A percentile compares a stretch with the other conserved stretches of the same genome.
Evolutionary conservation across 202 grass and related monocot species (phyloP).

Genomic region (Cymbopogon flexuosus): DNA sequence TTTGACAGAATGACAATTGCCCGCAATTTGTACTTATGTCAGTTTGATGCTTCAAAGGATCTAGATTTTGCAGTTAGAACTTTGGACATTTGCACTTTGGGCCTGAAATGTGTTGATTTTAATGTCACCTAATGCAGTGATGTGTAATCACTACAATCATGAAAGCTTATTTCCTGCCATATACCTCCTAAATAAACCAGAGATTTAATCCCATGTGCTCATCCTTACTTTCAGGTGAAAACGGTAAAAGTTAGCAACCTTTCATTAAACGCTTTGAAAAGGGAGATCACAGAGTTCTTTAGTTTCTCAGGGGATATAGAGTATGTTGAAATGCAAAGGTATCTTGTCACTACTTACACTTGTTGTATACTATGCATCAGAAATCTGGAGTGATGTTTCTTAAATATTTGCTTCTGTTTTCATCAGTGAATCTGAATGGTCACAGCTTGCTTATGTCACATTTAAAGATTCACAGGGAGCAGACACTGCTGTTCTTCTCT

Average conservation of each 20-base stretch:
- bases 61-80: not conserved
- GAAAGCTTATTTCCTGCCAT: not conserved
- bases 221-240: slow-evolving; percentile 45
- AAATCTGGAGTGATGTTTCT: slow-evolving; percentile 21
- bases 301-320: slow-evolving; percentile 94
- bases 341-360: slow-evolving; percentile 13
- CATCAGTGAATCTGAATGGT: slow-evolving; percentile 75
- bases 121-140: not conserved
- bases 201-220: slow-evolving; percentile 6
- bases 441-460: slow-evolving; percentile 87
- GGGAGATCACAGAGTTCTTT: slow-evolving; percentile 91
- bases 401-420: slow-evolving; percentile 28
- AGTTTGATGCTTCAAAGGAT: too few species aligned
- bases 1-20: too few species aligned
- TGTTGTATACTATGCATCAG: not conserved
- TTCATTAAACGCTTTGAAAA: slow-evolving; percentile 72
- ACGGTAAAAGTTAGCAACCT: slow-evolving; percentile 91
- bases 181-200: not conserved
- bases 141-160: not conserved
- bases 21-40: too few species aligned
- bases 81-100: not conserved
- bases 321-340: slow-evolving; percentile 98
- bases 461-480: slow-evolving; percentile 91
- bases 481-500: slow-evolving; percentile 86
- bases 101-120: not conserved